Evolutionary conservation across 1,284 basidiomycete species (phyloP), one percentile per base, ranked within the genome.

Genomic region (Termitomyces sp.): DNA sequence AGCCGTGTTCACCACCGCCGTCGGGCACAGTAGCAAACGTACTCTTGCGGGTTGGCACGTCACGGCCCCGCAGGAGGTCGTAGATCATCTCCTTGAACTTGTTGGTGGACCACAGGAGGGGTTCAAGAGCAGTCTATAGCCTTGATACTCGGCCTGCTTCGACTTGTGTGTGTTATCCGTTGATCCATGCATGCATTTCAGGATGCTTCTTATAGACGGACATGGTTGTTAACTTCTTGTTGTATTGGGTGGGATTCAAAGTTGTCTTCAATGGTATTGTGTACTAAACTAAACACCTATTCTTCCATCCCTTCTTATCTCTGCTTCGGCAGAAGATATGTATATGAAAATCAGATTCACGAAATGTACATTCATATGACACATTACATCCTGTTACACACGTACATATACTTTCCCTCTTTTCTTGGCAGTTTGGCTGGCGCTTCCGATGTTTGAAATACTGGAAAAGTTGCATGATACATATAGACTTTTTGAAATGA

Each of bases 11-110:
- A 89, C 91, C 15, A 92, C 90, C 6, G 89, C 91, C 30, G 92
- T 96, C 21, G 92, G 93, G 0, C 87, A 90, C 59, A 84, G 84
- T 61, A 86, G 83, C 63, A 95, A 95, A 75, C 84, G 90, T 65
- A 95, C 93, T 49, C 75, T 94, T 54, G 93, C 92, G 12, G 81
- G 80, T 45, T 95, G 92, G 91, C 92, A 94, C 71, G 88, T 95
- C 54, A 92, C 90, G 57, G 82, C 82, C 41, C 85, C 88, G 15
- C 78, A 79, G 54, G 89, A 90, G 72, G 79, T 91, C 58, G 80
- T 92, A 28, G 82, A 84, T 10, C 80, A 85, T 63, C 82, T 91
- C 79, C 68, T 88, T 54, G 69, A 78, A 51, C 57, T 77, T 47
- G 74, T 73, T 7, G 67, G 65, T 46, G 66, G 50, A 2, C 47